Evolutionary conservation across 495 filamentous ascomycete species (phyloP).

Genomic region (Aspergillus carlsbadensis): DNA sequence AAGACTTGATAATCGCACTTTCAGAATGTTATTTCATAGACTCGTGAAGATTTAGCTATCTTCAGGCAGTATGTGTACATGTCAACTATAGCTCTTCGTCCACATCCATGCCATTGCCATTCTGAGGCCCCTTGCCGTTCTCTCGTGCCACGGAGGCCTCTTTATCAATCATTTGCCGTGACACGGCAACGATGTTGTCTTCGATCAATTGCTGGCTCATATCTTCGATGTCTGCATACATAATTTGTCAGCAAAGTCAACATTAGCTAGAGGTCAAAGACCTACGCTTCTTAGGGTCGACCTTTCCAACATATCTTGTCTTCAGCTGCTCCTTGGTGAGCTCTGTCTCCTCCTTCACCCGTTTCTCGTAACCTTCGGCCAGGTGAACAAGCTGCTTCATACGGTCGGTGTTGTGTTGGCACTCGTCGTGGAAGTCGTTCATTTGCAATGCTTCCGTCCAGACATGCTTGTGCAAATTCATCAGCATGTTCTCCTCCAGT

Average conservation of each 20-base stretch:
- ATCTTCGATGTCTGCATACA: conserved; percentile 73
- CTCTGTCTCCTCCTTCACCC: conserved; percentile 97
- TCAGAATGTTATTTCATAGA: conserved; percentile 4
- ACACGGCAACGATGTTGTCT: conserved; percentile 97
- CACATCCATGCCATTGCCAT: conserved; percentile 57
- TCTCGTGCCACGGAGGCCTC: conserved; percentile 72
- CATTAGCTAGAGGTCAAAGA: conserved; percentile 11
- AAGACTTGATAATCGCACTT: not conserved
- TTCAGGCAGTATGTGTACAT: not conserved
- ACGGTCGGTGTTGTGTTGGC: conserved; percentile 75
- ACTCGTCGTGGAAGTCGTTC: conserved; percentile 91
- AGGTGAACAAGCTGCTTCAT: conserved; percentile 84
- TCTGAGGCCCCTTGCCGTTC: conserved; percentile 50
- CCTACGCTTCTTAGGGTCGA: conserved; percentile 96
- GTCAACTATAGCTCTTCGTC: conserved; percentile 55
- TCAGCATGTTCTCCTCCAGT: conserved; percentile 98
- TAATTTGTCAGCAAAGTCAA: conserved; percentile 23
- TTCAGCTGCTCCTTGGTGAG: conserved; percentile 96
- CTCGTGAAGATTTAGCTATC: not conserved
- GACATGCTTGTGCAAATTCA: conserved; percentile 99
- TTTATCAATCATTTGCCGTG: conserved; percentile 98
- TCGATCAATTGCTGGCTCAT: conserved; percentile 95
- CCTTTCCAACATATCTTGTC: conserved; percentile 97
- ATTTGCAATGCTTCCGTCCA: conserved; percentile 98
- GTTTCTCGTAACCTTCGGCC: conserved; percentile 96